Evolutionary conservation across 495 filamentous ascomycete genomes (phyloP), one percentile per base, ranked within the genome.

Genomic region (Bacidia rubella): DNA sequence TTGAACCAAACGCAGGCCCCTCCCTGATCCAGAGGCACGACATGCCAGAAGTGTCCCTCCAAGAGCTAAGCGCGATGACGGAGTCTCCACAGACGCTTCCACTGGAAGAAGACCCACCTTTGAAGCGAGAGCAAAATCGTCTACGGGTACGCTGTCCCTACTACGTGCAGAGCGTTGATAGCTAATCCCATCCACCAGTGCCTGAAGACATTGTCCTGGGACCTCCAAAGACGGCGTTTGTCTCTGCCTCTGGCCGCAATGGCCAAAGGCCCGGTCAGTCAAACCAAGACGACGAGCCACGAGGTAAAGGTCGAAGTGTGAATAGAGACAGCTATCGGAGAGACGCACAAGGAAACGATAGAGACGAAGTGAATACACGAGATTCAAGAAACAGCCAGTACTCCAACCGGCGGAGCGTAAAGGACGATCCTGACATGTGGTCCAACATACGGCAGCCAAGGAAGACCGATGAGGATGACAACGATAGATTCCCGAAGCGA

Each of bases 121-220:
- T 49, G 77, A 80, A 66, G 71, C 83, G 62, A 72, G 80, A 64
- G 66, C 74, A 21, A 55, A 51, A 63, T 71, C 81, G 47, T 81
- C 76, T 69, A 77, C 70, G 64, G 74, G 70, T 75, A 68, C 54
- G 59, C 44, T 23, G n/a, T 10, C 19, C n/a, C 15, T 23, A n/a
- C n/a, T 44, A 3, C 15, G 7, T 22, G 10, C 17, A 21, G 3
- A 29, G 38, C 11, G 15, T n/a, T 43, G n/a, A 50, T 17, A n/a
- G 24, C 51, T 74, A 52, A 54, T 51, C 26, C 17, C 41, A 38
- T 51, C 27, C 21, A 48, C 53, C 52, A 81, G 77, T 77, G 57
- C 66, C 72, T 55, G 89, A 92, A 61, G 86, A 95, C 53, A 88
- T 94, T 52, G 74, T 94, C 56, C 84, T 95, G 38, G 89, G 87